These are phyloP conservation scores for Fragilariopsis cylindrus DNA, from an alignment of 108 stramenopile genomes.

Conservation along the genomic window DNA sequence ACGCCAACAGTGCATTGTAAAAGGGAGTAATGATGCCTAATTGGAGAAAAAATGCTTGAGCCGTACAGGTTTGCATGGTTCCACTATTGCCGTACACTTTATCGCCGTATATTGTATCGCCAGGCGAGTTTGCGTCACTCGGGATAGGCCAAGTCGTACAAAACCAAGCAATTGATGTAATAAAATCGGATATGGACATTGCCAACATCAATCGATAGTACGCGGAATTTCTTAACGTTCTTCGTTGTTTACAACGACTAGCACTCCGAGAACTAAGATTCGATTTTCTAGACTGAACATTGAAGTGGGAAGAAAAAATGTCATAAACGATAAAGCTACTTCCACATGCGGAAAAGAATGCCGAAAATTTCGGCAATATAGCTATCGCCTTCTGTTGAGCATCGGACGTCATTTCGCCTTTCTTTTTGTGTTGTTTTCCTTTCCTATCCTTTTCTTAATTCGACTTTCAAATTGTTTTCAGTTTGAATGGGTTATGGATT, in stretches of 20 bases:
- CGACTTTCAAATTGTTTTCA: no score
- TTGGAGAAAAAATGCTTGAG: slow-evolving; percentile 52
- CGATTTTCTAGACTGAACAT: neutral
- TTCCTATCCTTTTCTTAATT: no score
- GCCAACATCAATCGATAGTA: slow-evolving; percentile 38
- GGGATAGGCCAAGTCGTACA: slow-evolving; percentile 20
- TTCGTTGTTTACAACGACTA: neutral
- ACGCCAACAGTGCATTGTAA: slow-evolving; percentile 19
- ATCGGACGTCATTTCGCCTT: neutral
- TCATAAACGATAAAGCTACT: slow-evolving; percentile 9
- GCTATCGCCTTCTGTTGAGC: slow-evolving; percentile 3
- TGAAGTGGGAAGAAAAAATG: neutral
- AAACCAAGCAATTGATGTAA: neutral
- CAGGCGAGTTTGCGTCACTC: neutral
- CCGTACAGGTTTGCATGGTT: slow-evolving; percentile 34
- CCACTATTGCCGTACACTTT: slow-evolving; percentile 29
- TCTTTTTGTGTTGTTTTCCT: neutral
- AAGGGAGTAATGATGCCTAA: slow-evolving; percentile 23
- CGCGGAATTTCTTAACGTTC: slow-evolving; percentile 3
- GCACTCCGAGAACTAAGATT: neutral
- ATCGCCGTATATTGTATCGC: neutral
- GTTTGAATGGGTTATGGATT: no score
- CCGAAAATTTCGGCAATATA: slow-evolving; percentile 13
- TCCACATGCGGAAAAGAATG: slow-evolving; percentile 1
- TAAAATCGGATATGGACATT: slow-evolving; percentile 25